Evolutionary conservation across 345 rosid genomes (phyloP), one percentile per base, ranked within the genome.

Genomic region (Rhizophora apiculata): DNA sequence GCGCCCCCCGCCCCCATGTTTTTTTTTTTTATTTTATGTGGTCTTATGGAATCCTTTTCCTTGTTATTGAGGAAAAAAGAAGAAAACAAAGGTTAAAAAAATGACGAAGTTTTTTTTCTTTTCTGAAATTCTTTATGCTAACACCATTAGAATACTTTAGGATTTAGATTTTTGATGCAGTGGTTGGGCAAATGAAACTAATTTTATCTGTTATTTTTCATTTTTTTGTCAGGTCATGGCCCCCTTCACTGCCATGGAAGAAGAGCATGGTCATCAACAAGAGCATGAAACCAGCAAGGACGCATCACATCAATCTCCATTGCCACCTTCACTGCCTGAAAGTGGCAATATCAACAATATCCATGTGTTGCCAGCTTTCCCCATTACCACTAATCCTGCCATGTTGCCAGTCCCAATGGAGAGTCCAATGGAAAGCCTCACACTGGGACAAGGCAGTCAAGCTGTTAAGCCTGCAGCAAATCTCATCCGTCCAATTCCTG

Each of bases 221-320:
- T n/a, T 54, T 31, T 24, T 58, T 63, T 36, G 59, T 67, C 70
- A 93, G 98, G 91, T 91, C 30, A 59, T 85, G 13, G 79, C 81
- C 22, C 24, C 24, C 24, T 24, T 24, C 24, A 71, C 73, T 76
- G 81, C 87, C 6, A 83, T 86, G 82, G 90, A 87, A 64, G 85
- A 81, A 60, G 85, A 85, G 68, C 82, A 63, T 32, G 66, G 67
- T 60, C 39, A 60, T 80, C 64, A 46, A 22, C 88, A 75, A 67
- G 81, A 73, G 68, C 26, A 76, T 7, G 15, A 37, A 29, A 62
- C 16, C 59, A 53, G 30, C 56, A 65, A 20, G 49, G 43, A 1
- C 22, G 39, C 78, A 75, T 36, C 84, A 52, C 82, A 55, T 63
- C 22, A 73, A 52, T 67, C 63, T 48, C 60, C 82, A 31, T 37